Conservation (phyloP, 345 rosid genomes). For the Microcos paniculata region DNA sequence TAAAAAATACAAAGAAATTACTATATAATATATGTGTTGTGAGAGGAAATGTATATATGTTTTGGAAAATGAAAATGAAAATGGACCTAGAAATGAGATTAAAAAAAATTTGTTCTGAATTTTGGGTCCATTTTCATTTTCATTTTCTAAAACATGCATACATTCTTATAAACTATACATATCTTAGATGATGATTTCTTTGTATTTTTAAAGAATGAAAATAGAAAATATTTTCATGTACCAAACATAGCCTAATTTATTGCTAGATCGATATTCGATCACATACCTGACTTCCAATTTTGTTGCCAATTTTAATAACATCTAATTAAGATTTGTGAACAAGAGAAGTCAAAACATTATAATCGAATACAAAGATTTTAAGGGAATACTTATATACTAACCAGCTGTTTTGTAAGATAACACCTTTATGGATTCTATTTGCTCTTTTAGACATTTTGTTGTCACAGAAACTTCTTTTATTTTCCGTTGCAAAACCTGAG, state of each 20-base stretch:
- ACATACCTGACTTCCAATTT: slow-evolving; percentile 52
- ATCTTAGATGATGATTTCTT: no score
- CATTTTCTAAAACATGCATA: no score
- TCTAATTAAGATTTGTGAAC: slow-evolving; percentile 40
- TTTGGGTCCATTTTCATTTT: no score
- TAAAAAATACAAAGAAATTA: no score
- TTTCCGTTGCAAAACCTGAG: slow-evolving; percentile 75
- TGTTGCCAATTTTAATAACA: slow-evolving; percentile 33
- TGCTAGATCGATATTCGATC: slow-evolving; percentile 2
- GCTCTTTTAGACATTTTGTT: slow-evolving; percentile 49
- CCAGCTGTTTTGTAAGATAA: slow-evolving; percentile 40
- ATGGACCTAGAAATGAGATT: no score
- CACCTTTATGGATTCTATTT: slow-evolving; percentile 49
- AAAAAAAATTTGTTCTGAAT: no score
- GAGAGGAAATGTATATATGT: no score
- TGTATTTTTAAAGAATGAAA: no score
- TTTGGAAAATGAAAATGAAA: no score
- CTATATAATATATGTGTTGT: no score
- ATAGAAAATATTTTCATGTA: no score
- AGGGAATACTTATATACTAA: slow-evolving; percentile 13
- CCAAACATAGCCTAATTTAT: neutral
- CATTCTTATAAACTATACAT: no score
- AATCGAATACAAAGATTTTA: neutral
- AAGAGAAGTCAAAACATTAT: slow-evolving; percentile 14
- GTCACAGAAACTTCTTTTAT: slow-evolving; percentile 66